These are phyloP conservation scores for Pelargonium nanum DNA, from an alignment of 345 rosid genomes.

Conservation along the genomic window DNA sequence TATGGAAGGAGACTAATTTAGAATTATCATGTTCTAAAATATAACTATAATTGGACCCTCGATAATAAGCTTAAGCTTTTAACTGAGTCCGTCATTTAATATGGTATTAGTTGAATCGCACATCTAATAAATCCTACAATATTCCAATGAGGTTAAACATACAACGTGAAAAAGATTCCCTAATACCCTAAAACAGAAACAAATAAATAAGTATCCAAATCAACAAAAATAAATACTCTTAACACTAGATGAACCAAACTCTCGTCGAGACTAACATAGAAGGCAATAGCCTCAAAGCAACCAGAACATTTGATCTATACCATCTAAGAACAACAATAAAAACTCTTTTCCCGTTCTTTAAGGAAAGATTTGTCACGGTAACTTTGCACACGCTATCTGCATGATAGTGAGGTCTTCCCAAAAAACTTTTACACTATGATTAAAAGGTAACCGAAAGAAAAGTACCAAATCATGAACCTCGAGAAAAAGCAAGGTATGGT, in stretches of 20 bases:
- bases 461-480: background rate
- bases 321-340: background rate
- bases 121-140: background rate
- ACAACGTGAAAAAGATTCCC: background rate
- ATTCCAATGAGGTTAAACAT: background rate
- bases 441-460: background rate
- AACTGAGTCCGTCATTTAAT: too few species aligned
- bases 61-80: too few species aligned
- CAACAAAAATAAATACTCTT: background rate
- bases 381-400: background rate
- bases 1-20: too few species aligned
- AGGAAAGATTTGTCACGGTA: background rate
- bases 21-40: too few species aligned
- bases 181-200: background rate
- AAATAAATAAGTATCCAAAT: background rate
- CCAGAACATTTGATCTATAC: background rate
- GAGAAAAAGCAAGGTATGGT: background rate
- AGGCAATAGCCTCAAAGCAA: background rate
- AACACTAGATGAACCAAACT: background rate
- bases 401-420: background rate
- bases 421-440: background rate
- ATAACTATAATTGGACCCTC: too few species aligned
- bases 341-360: background rate
- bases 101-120: too few species aligned
- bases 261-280: background rate